Base-by-base conservation (phyloP, 2,329 filamentous ascomycete genomes). In the Trichoderma koningiopsis region DNA sequence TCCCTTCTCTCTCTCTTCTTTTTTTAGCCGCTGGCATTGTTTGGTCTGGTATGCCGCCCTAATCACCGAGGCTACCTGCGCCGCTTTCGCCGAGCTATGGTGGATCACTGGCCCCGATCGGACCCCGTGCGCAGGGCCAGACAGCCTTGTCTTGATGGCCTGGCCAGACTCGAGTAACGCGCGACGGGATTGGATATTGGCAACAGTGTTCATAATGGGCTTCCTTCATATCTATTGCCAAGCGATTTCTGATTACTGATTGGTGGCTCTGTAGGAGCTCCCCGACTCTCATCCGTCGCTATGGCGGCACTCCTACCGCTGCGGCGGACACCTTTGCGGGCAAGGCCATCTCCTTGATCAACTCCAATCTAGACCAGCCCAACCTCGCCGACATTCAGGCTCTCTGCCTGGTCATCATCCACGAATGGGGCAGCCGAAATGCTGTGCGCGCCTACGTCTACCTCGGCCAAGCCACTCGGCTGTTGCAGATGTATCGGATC, bases 401-500 rank as follows among this genome's bases (percentile, higher is more conserved):
- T 60, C 80, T 89, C 35, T 88, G 87, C 77, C 81, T 89, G 67
- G 79, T 89, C 72, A 85, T 88, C 72, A 87, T 89, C 64, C 87
- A 89, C 73, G 87, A 89, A 78, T 89, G 87, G 87, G 87, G 87
- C 59, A 85, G 84, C 69, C 80, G 87, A 53, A 88, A 88, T 76
- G 87, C 87, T 47, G 86, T 89, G 35, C 86, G 87, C 22, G 87
- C 87, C 71, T 89, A 89, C 81, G 85, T 88, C 76, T 88, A 88
- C 75, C 82, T 89, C 29, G 87, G 87, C 72, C 87, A 89, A 75
- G 87, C 87, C 37, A 84, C 86, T n/a, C 85, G 87, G 70, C 88
- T 89, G 86, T 83, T 87, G 37, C 87, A 89, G 79, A 89, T 89
- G 87, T 88, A 86, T 73, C 83, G 86, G 71, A 85, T 89, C 68